Conservation (phyloP, 768 basidiomycete genomes). For the Agrocybe chaxingu region DNA sequence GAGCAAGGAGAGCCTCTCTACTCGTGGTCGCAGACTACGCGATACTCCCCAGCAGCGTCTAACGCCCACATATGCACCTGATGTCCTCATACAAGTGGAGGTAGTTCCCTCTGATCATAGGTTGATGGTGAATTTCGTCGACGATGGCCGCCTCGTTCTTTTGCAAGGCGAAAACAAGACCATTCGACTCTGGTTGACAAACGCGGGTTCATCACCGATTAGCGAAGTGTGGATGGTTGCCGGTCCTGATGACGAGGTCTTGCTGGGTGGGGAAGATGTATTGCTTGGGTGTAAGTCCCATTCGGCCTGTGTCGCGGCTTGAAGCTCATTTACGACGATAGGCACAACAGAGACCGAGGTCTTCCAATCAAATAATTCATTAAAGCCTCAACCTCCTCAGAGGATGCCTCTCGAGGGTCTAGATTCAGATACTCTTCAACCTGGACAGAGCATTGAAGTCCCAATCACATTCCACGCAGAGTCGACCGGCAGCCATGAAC, state of each 20-base stretch:
- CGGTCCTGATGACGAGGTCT: slow-evolving; percentile 61
- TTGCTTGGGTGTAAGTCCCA: slow-evolving; percentile 12
- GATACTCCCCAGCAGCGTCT: slow-evolving; percentile 71
- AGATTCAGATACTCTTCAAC: slow-evolving; percentile 28
- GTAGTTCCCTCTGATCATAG: slow-evolving; percentile 67
- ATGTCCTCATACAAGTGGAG: slow-evolving; percentile 55
- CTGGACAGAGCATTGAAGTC: slow-evolving; percentile 51
- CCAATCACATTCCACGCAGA: slow-evolving; percentile 54
- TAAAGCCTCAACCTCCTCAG: slow-evolving; percentile 43
- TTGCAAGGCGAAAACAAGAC: slow-evolving; percentile 66
- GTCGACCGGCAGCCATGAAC: slow-evolving; percentile 41
- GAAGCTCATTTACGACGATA: background rate
- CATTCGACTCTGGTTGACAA: slow-evolving; percentile 58
- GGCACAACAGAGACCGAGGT: slow-evolving; percentile 29
- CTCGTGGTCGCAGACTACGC: slow-evolving; percentile 74
- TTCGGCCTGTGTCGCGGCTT: background rate
- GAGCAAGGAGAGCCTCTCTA: slow-evolving; percentile 59
- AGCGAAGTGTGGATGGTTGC: slow-evolving; percentile 70
- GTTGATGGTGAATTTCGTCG: slow-evolving; percentile 54
- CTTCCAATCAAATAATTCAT: slow-evolving; percentile 48
- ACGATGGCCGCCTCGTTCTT: slow-evolving; percentile 49
- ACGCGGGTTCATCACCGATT: slow-evolving; percentile 59
- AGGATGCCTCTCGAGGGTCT: slow-evolving; percentile 37
- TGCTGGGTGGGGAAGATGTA: slow-evolving; percentile 34
- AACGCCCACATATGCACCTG: slow-evolving; percentile 66